Evolutionary conservation across 2,329 filamentous ascomycete genomes (phyloP), one percentile per base, ranked within the genome.

Genomic region (Fusarium nisikadoi): DNA sequence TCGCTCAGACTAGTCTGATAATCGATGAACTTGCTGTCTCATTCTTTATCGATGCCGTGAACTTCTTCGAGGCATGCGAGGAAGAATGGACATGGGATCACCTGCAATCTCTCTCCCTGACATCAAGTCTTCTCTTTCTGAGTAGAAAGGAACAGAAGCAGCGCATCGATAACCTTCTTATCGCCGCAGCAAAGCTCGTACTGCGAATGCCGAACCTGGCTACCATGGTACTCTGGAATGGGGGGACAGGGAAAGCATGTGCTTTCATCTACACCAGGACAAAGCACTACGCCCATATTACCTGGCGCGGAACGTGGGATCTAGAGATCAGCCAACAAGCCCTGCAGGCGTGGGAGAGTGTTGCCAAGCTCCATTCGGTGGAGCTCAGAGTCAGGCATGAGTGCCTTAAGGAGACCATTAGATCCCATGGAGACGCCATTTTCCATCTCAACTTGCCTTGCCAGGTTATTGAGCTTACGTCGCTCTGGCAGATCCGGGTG

Each of bases 351-450:
- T 62, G 54, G 62, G 12, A 49, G 6, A 31, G 27, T 25, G 25
- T 62, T 33, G 54, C 54, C 11, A 38, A 42, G 25, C 27, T 61
- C 4, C 36, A 42, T 64, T 65, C 47, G 4, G 3, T 39, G 19
- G 36, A 61, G n/a, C 36, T 54, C 6, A 29, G 2, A 31, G 14
- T 67, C 17, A 33, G 2, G 5, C 31, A 61, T 41, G 54, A 61
- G 41, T 8, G 17, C 5, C 20, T 67, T 11, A 10, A 8, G 7
- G 47, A 29, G 38, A 11, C 5, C 6, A 54, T 67, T 6, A 38
- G 27, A 27, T 54, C 29, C 43, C 55, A 35, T 49, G 65, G 62
- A 27, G 80, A 65, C 36, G 62, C 62, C 19, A 49, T 64, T 4
- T 19, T 49, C 27, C 14, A 65, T n/a, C 60, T 65, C 12, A 39